phyloP scores from a whole-genome alignment of 352 stramenopile species.

The Globisporangium nunn region DNA sequence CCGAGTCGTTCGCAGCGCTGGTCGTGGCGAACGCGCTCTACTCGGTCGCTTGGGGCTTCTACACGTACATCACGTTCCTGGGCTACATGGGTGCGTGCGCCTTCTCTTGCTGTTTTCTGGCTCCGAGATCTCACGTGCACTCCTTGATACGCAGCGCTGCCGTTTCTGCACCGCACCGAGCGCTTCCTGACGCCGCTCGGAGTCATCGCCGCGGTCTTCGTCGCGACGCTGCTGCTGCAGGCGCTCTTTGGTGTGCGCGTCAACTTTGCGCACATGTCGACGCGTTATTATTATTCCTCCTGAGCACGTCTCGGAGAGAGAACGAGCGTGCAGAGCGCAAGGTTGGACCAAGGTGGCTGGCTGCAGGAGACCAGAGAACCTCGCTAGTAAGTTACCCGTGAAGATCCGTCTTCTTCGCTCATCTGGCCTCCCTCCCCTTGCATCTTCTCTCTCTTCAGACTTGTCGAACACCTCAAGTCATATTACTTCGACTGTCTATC shows the following conservation, averaged over 20 bases:
- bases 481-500: too few relatives aligned
- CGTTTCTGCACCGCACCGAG: conserved; percentile 88
- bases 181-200: conserved; percentile 85
- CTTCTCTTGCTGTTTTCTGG: conserved; percentile 1
- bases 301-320: conserved; percentile 4
- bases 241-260: conserved; percentile 55
- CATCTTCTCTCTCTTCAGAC: not conserved
- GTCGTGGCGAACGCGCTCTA: conserved; percentile 93
- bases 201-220: conserved; percentile 59
- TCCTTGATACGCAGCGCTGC: conserved; percentile 41
- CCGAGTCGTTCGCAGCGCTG: conserved; percentile 84
- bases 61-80: conserved; percentile 98
- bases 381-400: not conserved
- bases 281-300: conserved; percentile 76
- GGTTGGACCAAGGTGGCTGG: too few relatives aligned
- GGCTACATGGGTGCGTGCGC: conserved; percentile 88
- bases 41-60: conserved; percentile 89
- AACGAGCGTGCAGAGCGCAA: not conserved
- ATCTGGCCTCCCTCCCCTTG: too few relatives aligned
- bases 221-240: conserved; percentile 79
- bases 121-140: not conserved
- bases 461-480: too few relatives aligned
- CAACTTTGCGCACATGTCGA: conserved; percentile 71
- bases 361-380: not conserved
- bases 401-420: not conserved